Evolutionary conservation across 225 moss, liverwort and hornwort genomes (phyloP).

Genomic region (Physcomitrellopsis africana): DNA sequence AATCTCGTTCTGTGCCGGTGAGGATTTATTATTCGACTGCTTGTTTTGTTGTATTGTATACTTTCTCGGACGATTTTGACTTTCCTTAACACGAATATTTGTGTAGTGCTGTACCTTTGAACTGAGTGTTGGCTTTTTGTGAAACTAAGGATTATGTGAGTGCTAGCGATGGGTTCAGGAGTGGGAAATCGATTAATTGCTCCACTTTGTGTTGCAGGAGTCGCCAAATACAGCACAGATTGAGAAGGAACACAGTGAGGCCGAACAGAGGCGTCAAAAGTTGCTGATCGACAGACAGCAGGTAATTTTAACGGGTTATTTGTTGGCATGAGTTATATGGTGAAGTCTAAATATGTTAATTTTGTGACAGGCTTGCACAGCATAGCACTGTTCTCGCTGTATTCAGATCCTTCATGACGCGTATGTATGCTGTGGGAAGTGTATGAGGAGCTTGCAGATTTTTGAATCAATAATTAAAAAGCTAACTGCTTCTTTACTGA

Average conservation of each 20-base stretch:
- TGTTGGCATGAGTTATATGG: not conserved
- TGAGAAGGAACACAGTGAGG: conserved; percentile 72
- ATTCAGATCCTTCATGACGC: not conserved
- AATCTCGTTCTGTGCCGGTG: conserved; percentile 63
- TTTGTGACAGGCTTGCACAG: not conserved
- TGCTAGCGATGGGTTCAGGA: no score
- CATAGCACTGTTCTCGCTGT: not conserved
- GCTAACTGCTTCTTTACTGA: not conserved
- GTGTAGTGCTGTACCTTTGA: conserved; percentile 10
- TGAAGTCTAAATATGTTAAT: not conserved
- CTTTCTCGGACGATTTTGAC: not conserved
- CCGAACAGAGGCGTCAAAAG: conserved; percentile 81
- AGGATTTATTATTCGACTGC: conserved; percentile 24
- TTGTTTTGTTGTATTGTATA: not conserved
- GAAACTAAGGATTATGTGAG: no score
- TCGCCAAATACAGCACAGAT: conserved; percentile 59
- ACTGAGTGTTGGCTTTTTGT: not conserved
- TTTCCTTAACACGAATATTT: not conserved
- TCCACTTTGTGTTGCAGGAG: conserved; percentile 36
- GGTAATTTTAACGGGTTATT: conserved; percentile 34
- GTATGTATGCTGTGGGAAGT: not conserved
- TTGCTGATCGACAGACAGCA: conserved; percentile 81
- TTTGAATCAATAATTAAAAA: not conserved
- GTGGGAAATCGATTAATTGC: not conserved
- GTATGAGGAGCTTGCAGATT: not conserved